Evolutionary conservation across 306 rosid genomes (phyloP), one percentile per base, ranked within the genome.

Genomic region (Pachyrhizus erosus): DNA sequence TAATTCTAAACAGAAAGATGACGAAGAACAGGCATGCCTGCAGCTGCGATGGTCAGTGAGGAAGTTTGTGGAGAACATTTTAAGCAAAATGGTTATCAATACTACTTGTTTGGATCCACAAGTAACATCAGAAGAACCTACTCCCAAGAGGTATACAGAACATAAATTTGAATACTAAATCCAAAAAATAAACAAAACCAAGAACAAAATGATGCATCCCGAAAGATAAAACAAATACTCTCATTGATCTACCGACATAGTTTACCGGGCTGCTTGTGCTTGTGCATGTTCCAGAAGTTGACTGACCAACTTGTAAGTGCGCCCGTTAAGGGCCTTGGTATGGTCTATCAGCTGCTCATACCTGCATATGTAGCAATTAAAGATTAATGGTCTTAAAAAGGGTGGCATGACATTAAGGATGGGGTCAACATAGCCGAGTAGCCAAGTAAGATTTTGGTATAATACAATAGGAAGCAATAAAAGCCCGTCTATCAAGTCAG

Each of bases 301-400:
- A 71, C 86, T 84, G 39, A 92, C 97, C 70, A 89, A 82, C 85
- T 94, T 94, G 89, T 86, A 87, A 58, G 98, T 94, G 15, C 96
- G 98, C 20, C 90, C 96, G 7, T 90, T 85, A 73, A 92, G 87
- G 69, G 91, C 89, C 87, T 94, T 92, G 5, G 98, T 85, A 81
- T 92, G 97, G 83, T 96, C 98, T 39, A 93, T 93, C 87, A 96
- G 89, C 65, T 93, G 98, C 86, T 96, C 99, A 46, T 93, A 89
- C 90, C 98, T 96, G 96, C 4, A 62, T 2, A 76, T 4, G 15
- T 40, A 61, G 43, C 42, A 40, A 12, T 46, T 86, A 24, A 33
- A 74, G 15, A 20, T 54, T 40, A 37, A 60, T n/a, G 58, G 14
- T 48, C 75, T 34, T 70, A 23, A 37, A 67, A 46, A 62, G 17